Percentiles rank a stretch among this genome's conserved stretches.
Conservation (phyloP, 148 eudicot species). For the Camellia japonica region DNA sequence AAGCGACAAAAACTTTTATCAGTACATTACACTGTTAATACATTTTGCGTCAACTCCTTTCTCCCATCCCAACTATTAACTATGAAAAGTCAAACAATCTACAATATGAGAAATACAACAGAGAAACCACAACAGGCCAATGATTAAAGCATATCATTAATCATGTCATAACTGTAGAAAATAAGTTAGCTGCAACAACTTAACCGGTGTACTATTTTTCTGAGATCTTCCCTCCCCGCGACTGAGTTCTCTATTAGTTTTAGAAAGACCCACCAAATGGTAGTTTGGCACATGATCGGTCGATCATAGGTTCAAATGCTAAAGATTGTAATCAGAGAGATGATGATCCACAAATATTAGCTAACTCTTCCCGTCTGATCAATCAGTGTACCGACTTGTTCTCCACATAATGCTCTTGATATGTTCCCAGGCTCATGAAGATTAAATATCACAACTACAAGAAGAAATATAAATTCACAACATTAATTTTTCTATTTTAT, state of each 20-base stretch:
- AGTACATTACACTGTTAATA: not conserved
- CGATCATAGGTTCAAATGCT: not conserved
- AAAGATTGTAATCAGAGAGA: not conserved
- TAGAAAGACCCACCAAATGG: not conserved
- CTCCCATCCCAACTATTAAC: not conserved
- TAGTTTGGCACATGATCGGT: not conserved
- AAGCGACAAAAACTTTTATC: not conserved
- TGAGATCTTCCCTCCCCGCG: constrained; percentile 1
- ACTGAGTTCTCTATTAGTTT: not conserved
- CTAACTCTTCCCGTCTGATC: constrained; percentile 71
- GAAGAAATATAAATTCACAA: not conserved
- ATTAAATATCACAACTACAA: constrained; percentile 78
- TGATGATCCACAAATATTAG: constrained; percentile 26
- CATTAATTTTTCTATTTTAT: not conserved
- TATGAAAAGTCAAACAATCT: not conserved
- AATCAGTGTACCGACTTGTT: constrained; percentile 78
- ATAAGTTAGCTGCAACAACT: not conserved
- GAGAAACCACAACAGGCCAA: not conserved
- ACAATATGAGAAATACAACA: not conserved
- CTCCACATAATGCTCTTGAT: constrained; percentile 87
- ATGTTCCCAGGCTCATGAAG: constrained; percentile 89
- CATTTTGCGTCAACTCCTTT: not conserved
- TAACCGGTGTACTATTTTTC: not conserved
- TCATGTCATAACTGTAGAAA: not conserved
- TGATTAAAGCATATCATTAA: constrained; percentile 1